Evolutionary conservation across 2,329 filamentous ascomycete genomes (phyloP), one percentile per base, ranked within the genome.

Genomic region (Diaporthe caulivora): DNA sequence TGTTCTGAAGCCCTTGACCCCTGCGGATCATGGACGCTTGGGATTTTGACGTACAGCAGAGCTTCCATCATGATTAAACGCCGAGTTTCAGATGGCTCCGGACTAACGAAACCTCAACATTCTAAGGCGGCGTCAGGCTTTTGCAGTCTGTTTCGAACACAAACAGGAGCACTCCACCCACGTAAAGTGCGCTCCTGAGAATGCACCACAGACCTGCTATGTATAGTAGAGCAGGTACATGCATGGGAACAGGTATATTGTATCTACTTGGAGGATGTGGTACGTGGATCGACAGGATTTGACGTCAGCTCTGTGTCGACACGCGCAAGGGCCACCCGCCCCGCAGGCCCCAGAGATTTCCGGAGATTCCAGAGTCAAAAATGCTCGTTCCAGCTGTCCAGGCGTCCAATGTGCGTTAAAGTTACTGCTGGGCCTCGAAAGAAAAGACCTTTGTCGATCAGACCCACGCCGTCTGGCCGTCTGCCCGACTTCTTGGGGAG

Each of bases 81-180:
- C 62, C 34, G 62, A 37, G 62, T 67, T 67, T 67, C 47, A 67
- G 62, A 53, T 40, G n/a, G n/a, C 47, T 37, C 47, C 15, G 47
- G 44, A 37, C 62, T 21, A 40, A 31, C 31, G 47, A 67, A 29
- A 67, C 31, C 47, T 29, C 44, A 34, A 21, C 44, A 67, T 17
- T 17, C 17, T 18, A 51, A 29, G 60, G 60, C 60, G 60, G 60
- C 60, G 2, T 49, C 42, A 65, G 60, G 60, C 29, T 65, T 21
- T 44, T 37, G 42, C 62, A 67, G 62, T 29, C 62, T 67, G 62
- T 67, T 53, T 67, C 62, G 62, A 67, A 67, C 29, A 67, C 62
- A 67, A 51, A 65, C 60, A 64, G 34, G 34, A 34, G 26, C 40
- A 65, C 42, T 5, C 58, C n/a, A 34, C 34, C 60, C 60, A 49